Base-by-base conservation (phyloP, 2,329 filamentous ascomycete species). In the Lachnellula suecica region DNA sequence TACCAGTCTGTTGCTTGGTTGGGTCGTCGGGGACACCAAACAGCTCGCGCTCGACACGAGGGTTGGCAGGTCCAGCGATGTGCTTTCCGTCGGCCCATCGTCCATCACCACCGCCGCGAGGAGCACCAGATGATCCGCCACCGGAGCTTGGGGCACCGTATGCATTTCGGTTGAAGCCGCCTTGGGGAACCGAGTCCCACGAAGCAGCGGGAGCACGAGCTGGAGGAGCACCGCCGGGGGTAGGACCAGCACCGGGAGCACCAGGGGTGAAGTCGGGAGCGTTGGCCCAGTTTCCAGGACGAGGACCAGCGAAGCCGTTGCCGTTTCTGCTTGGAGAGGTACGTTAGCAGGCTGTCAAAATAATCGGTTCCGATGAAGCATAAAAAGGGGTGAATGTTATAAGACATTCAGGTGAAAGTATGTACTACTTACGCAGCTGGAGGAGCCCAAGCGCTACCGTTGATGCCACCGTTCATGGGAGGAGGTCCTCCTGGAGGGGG, bases 61-160 rank as follows among this genome's bases (percentile, higher is more conserved):
- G 82, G 78, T 97, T 97, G 64, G 87, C 73, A 59, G 92, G 91
- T 53, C 94, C 94, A 55, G 93, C 83, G 65, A 97, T 79, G 78
- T 99, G 94, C 81, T 97, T 96, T 73, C 94, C 94, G 63, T 97
- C 93, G 68, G 87, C 85, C 94, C 94, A 99, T 77, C 91, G 86
- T 67, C 94, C 94, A 68, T 97, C 94, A 67, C 94, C 94, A 70
- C 91, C 95, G 66, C 92, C 91, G 66, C 88, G 85, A 66, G 85
- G 79, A 67, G 79, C 64, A 23, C 51, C 52, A 44, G 50, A 44
- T 25, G 53, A 76, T 59, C 75, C 76, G 56, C 79, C 70, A 44
- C 71, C 68, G 41, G 61, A 60, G 47, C 59, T 62, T 29, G 65
- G 66, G 52, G 66, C 67, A 40, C 69, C 71, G 65, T 88, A 88